Evolutionary conservation across 2,329 filamentous ascomycete genomes (phyloP), one percentile per base, ranked within the genome.

Genomic region (Ascochyta koolunga): DNA sequence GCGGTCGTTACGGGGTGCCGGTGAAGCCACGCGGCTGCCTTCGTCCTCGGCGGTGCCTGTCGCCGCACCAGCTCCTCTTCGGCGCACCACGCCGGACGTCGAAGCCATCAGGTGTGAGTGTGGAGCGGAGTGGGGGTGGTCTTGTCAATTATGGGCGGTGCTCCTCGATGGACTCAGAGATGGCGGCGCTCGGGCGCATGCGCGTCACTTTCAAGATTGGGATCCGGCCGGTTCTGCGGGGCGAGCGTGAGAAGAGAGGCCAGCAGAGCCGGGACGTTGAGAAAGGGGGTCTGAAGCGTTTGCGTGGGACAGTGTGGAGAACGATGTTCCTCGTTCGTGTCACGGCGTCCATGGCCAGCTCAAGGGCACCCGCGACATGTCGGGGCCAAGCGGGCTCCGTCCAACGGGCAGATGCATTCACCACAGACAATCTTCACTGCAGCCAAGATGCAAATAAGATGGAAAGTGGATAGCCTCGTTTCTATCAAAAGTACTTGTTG

Each of bases 61-160:
- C 43, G 80, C 80, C 63, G 78, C 76, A 57, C 80, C 86, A 66
- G 83, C 87, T 73, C 84, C 87, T 79, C 86, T 84, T 72, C 88
- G 81, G 76, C 88, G 82, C 75, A 82, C 90, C 82, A 83, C 85
- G 82, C 84, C 90, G 83, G 80, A 89, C 83, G 82, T 89, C 82
- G 83, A 81, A 78, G 84, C 83, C 86, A 88, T 88, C 48, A 44
- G 54, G 60, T 62, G 63, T 65, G 62, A 63, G 64, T 62, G 69
- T 66, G 59, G 55, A 63, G 57, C 57, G 56, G 56, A 27, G 65
- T 57, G 65, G 61, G 62, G 66, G 62, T 64, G 59, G 61, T 67
- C 60, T 61, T 66, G 62, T 65, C 59, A 66, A 65, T 68, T 67
- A 65, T 62, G 64, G 66, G 60, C 58, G 66, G 61, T 61, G 67